A percentile compares a stretch with the other conserved stretches of the same genome.
Evolutionary conservation across 1,284 basidiomycete species (phyloP).

Genomic region (Puccinia sorghi): DNA sequence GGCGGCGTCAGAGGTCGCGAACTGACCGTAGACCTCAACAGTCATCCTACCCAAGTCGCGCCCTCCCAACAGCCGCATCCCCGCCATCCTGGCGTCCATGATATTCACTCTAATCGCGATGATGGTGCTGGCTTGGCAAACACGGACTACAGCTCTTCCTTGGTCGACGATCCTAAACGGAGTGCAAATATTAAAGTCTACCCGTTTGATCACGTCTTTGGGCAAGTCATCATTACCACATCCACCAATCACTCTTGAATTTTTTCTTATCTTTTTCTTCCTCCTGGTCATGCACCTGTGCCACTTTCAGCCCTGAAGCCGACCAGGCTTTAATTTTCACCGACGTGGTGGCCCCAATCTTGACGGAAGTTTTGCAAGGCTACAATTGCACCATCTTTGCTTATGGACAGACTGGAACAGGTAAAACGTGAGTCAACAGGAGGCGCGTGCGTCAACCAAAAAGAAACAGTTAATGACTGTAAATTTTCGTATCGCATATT

Average conservation of each 20-base stretch:
- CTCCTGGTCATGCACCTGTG: slow-evolving; percentile 48
- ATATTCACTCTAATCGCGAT: slow-evolving; percentile 16
- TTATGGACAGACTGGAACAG: slow-evolving; percentile 98
- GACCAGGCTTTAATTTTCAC: slow-evolving; percentile 93
- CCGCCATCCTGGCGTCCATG: slow-evolving; percentile 12
- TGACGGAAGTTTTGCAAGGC: slow-evolving; percentile 87
- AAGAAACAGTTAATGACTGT: not conserved
- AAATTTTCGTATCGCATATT: not conserved
- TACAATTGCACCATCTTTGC: slow-evolving; percentile 99
- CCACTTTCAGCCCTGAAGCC: slow-evolving; percentile 88
- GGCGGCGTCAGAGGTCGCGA: slow-evolving; percentile 47
- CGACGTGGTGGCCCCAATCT: slow-evolving; percentile 87
- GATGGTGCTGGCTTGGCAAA: slow-evolving; percentile 18
- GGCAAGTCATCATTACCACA: slow-evolving; percentile 19
- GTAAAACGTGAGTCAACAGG: slow-evolving; percentile 70
- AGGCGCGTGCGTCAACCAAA: not conserved
- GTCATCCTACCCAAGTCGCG: slow-evolving; percentile 14
- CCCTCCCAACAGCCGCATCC: slow-evolving; percentile 14
- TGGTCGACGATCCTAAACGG: slow-evolving; percentile 46
- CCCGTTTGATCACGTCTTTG: slow-evolving; percentile 51
- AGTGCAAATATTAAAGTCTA: slow-evolving; percentile 49
- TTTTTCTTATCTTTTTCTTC: not conserved
- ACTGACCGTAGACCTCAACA: slow-evolving; percentile 48
- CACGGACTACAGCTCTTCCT: slow-evolving; percentile 46
- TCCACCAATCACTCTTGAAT: not conserved